Base-by-base conservation (phyloP, 495 filamentous ascomycete genomes). In the Annulohypoxylon nitens region DNA sequence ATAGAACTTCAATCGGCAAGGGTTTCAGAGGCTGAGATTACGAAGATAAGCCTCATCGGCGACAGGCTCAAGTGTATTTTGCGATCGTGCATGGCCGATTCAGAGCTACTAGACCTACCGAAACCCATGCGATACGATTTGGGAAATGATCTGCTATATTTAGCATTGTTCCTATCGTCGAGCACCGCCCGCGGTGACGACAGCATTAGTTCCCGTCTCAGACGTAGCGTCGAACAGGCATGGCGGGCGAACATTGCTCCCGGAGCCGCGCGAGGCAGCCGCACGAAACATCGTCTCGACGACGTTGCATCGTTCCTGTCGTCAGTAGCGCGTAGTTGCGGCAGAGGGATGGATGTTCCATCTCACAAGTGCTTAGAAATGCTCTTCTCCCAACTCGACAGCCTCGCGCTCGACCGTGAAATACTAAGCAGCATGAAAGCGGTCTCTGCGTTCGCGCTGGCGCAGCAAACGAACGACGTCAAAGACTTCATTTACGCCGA, bases 401-500 rank as follows among this genome's bases (percentile, higher is more conserved):
- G 48, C 60, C 69, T 79, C 51, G 26, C 59, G 26, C 60, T 79
- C 11, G 55, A 61, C 10, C 61, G 50, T 23, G 58, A 72, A 12
- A 55, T 72, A 8, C 30, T 77, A 30, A 68, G 67, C 50, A 74
- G 71, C 25, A 71, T 79, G 61, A 79, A 77, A 43, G 61, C 70
- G 10, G 70, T 73, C 12, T 68, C 72, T 0, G 82, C 83, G 4
- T 84, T 86, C 48, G 62, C 76, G 20, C 74, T 84, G 4, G 84
- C 83, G 0, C 80, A 84, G 45, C 72, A 76, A 47, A 84, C 82
- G 2, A 81, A 80, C 26, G 78, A 82, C 68, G 74, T 85, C 39
- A 75, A 77, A 9, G 82, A 86, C 70, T 78, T 83, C 12, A 79
- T 77, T 14, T 84, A 79, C 62, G 84, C 83, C 0, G 84, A 86